Conservation (phyloP, 192 early-diverging fungal genomes). For the Cetraspora pellucida region DNA sequence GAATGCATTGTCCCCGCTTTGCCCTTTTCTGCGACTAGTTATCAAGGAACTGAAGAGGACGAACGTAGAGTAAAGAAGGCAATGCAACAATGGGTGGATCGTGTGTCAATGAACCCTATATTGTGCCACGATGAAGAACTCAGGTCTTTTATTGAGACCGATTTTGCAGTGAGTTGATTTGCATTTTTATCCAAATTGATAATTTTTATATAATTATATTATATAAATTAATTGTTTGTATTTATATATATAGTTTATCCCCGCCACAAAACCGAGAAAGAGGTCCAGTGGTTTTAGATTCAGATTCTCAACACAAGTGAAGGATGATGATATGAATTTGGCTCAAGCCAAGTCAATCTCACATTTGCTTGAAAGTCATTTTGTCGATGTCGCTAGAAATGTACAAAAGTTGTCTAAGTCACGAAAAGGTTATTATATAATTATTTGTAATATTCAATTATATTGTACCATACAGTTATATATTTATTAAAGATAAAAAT, state of each 20-base stretch:
- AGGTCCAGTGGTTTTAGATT: conserved; percentile 29
- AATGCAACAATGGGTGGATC: conserved; percentile 44
- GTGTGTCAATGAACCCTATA: conserved; percentile 42
- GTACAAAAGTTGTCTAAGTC: conserved; percentile 25
- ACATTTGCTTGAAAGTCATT: conserved; percentile 20
- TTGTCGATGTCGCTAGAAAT: conserved; percentile 13
- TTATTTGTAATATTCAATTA: not conserved
- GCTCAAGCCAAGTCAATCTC: conserved; percentile 14
- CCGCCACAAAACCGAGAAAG: conserved; percentile 42
- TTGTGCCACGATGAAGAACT: conserved; percentile 48
- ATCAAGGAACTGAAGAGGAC: conserved; percentile 39
- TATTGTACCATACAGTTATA: not conserved
- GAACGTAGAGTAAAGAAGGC: conserved; percentile 35
- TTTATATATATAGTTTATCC: conserved; percentile 39
- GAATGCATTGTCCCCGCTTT: conserved; percentile 47
- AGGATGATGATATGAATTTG: conserved; percentile 18
- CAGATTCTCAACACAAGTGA: not conserved
- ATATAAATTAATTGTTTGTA: not conserved
- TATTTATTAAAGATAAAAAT: not conserved
- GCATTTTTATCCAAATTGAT: not conserved
- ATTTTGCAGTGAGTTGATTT: conserved; percentile 41
- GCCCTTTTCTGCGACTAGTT: conserved; percentile 40
- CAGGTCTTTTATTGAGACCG: conserved; percentile 49
- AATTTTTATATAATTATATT: not conserved
- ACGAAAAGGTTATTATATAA: conserved; percentile 16